Base-by-base conservation (phyloP, 2,329 filamentous ascomycete species). In the Fonsecaea pedrosoi region DNA sequence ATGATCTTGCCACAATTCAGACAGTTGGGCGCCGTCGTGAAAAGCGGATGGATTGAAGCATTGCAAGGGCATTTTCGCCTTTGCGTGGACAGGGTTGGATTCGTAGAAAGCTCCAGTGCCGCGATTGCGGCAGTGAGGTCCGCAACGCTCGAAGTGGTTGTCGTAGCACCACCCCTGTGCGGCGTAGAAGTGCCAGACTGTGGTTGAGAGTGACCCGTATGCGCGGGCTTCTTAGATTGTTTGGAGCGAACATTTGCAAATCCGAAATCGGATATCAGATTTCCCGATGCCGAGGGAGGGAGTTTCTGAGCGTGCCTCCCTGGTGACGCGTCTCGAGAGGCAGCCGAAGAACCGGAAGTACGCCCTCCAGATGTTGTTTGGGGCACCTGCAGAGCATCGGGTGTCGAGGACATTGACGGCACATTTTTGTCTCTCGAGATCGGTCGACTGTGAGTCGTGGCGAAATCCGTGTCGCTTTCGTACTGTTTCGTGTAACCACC, bases 1-100 rank as follows among this genome's bases (percentile, higher is more conserved):
- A 98, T 90, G 12, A 99, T 92, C 77, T 98, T 98, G 66, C 95
- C 95, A 74, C 95, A 99, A 54, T 86, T 89, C 15, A 96, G 81
- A 76, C 95, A 99, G 77, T 98, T 99, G 0, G 95, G 95, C 0
- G 94, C 93, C 0, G 94, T 93, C n/a, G 87, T 87, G 54, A 97
- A 90, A 2, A 98, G 85, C 0, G 94, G 92, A 77, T 99, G 95
- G 1, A 92, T 87, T 0, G 91, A 89, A 0, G 92, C 95, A 74
- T 96, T 92, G 77, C 95, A 99, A 73, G 91, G 91, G 78, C 95
- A 99, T 73, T 77, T 81, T 64, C 88, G 88, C 6, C 90, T 86
- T 59, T 87, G 84, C 32, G 80, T 79, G 30, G 88, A 81, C 30
- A 93, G 79, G 0, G 88, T 87, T 0, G 93, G 92, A 75, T 97